Evolutionary conservation across 495 filamentous ascomycete species (phyloP).

Genomic region (Filosporella fistucella): DNA sequence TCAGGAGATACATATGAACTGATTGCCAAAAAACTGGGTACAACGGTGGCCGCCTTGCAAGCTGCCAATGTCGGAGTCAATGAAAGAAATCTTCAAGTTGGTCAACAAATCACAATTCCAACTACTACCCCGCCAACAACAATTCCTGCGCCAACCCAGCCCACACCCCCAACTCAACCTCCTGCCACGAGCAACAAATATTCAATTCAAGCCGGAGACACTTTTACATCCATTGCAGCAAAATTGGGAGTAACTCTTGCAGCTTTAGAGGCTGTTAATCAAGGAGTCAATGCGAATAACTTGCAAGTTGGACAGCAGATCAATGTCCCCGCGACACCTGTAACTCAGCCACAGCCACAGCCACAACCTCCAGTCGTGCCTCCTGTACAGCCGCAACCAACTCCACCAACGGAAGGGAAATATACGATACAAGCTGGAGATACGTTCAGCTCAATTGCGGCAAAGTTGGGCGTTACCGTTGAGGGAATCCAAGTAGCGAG

Average conservation of each 20-base stretch:
- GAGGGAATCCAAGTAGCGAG: neutral
- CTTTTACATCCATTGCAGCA: neutral
- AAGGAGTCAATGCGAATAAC: neutral
- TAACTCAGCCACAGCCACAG: no score
- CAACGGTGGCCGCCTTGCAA: neutral
- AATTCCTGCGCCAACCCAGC: neutral
- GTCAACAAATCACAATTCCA: slow-evolving; percentile 1
- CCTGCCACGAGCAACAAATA: neutral
- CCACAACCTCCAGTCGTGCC: neutral
- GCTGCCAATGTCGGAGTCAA: neutral
- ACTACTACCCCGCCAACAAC: neutral
- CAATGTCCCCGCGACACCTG: neutral
- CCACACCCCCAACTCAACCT: neutral
- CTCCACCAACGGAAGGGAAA: neutral
- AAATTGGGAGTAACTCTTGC: neutral
- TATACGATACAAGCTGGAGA: slow-evolving; percentile 1
- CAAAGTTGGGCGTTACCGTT: neutral
- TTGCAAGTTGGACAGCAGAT: slow-evolving; percentile 5
- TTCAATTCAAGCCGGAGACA: slow-evolving; percentile 4
- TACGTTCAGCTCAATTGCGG: neutral
- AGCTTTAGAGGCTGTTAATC: slow-evolving; percentile 1
- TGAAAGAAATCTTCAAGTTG: slow-evolving; percentile 1
- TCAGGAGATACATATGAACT: slow-evolving; percentile 2
- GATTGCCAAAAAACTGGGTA: neutral
- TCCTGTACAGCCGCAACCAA: neutral